These are phyloP conservation scores for Penicillium aurantiogriseum DNA, from an alignment of 2,329 filamentous ascomycete species.

Conservation along the genomic window DNA sequence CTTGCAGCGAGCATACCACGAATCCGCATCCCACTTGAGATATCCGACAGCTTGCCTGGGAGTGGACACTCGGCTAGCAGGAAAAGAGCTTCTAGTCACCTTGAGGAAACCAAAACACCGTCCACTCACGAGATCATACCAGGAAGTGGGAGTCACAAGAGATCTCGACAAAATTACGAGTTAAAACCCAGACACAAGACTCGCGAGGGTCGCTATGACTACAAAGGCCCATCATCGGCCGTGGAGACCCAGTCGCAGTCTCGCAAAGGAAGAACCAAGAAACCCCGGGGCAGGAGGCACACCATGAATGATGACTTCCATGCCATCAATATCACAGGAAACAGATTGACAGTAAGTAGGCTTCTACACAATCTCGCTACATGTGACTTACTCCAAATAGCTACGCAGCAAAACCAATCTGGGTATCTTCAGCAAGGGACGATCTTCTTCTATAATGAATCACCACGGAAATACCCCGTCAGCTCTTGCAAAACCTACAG, in stretches of 20 bases:
- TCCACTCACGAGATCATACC: neutral
- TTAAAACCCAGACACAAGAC: conserved; percentile 58
- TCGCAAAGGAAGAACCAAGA: conserved; percentile 25
- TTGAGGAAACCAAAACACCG: neutral
- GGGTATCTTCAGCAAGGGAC: conserved; percentile 40
- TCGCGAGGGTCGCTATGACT: conserved; percentile 56
- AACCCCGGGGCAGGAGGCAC: conserved; percentile 26
- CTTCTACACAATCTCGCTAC: neutral
- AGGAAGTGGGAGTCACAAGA: neutral
- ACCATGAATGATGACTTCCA: conserved; percentile 57
- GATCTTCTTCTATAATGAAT: conserved; percentile 33
- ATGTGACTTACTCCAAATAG: conserved; percentile 18
- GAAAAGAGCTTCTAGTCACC: neutral
- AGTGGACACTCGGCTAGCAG: neutral
- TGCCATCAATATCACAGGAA: conserved; percentile 53
- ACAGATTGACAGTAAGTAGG: conserved; percentile 53
- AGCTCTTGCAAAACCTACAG: neutral
- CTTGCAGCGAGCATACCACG: neutral
- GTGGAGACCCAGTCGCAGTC: neutral
- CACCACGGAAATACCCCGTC: conserved; percentile 17
- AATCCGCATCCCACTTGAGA: neutral
- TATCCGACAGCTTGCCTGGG: neutral
- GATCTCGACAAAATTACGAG: conserved; percentile 40
- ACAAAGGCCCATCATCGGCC: conserved; percentile 26
- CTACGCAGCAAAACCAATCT: conserved; percentile 21